A percentile compares a stretch with the other conserved stretches of the same genome.
Evolutionary conservation across 148 eudicot genomes (phyloP).

Genomic region (Rhododendron molle): DNA sequence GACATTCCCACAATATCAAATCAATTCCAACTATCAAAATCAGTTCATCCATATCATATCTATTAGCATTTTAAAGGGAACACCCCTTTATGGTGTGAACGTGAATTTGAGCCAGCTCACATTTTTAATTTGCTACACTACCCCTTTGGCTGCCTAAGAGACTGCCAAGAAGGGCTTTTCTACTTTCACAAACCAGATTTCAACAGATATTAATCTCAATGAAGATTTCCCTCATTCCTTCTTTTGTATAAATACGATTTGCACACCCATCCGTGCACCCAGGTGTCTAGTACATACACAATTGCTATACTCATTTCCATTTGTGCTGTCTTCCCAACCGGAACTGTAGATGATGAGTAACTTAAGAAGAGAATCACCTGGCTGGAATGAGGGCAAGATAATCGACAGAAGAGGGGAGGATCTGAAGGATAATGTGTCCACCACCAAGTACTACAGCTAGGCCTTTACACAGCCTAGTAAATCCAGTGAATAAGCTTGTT

Average conservation of each 20-base stretch:
- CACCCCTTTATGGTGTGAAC: neutral
- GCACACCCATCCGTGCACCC: neutral
- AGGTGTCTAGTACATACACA: neutral
- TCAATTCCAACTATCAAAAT: neutral
- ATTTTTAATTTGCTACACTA: neutral
- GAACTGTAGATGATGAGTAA: neutral
- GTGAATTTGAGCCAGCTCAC: neutral
- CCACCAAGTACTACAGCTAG: conserved; percentile 66
- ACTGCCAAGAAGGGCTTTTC: neutral
- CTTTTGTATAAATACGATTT: too few species aligned
- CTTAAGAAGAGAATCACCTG: conserved; percentile 33
- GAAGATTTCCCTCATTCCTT: neutral
- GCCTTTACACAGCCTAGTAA: conserved; percentile 83
- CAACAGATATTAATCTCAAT: neutral
- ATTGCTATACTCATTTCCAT: neutral
- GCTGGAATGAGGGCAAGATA: conserved; percentile 94
- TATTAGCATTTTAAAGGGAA: neutral
- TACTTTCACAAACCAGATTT: neutral
- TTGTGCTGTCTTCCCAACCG: neutral
- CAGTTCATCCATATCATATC: neutral
- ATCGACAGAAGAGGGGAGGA: conserved; percentile 57
- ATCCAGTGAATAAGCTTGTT: conserved; percentile 54
- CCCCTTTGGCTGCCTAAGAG: neutral
- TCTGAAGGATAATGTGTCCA: conserved; percentile 77
- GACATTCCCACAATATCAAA: neutral